Evolutionary conservation across 176 grass and related monocot species (phyloP).

Genomic region (Puya raimondii): DNA sequence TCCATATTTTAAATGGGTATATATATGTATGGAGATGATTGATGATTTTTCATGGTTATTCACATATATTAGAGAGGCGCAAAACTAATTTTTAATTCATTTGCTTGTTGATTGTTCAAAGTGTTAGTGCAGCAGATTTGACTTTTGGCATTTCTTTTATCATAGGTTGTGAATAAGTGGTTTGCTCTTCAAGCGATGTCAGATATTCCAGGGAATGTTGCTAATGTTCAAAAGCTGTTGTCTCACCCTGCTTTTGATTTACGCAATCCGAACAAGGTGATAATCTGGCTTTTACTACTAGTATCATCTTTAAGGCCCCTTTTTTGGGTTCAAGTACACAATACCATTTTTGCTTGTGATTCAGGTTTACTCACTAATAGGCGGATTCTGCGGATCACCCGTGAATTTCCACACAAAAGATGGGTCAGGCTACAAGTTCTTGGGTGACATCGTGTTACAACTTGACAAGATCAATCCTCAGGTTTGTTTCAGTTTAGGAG

Average conservation of each 20-base stretch:
- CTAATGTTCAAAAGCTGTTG: constrained; percentile 63
- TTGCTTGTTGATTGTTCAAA: neutral
- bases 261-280: constrained; percentile 89
- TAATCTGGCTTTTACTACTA: neutral
- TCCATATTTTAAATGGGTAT: too few species aligned
- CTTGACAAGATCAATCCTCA: constrained; percentile 98
- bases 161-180: constrained; percentile 97
- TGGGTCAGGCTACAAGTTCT: constrained; percentile 89
- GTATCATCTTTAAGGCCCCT: neutral
- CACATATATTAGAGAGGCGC: too few species aligned
- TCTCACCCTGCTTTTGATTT: constrained; percentile 83
- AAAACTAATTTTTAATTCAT: too few species aligned
- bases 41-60: too few species aligned
- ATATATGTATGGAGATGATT: too few species aligned
- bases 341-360: constrained; percentile 8
- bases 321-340: constrained; percentile 10
- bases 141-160: constrained; percentile 9
- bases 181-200: constrained; percentile 97
- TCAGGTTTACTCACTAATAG: constrained; percentile 84
- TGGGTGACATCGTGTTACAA: constrained; percentile 88
- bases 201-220: constrained; percentile 81
- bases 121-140: neutral
- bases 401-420: constrained; percentile 99
- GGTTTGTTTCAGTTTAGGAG: constrained; percentile 25
- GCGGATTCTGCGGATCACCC: constrained; percentile 79